Base-by-base conservation (phyloP, 352 stramenopile species). In the Pythium insidiosum region DNA sequence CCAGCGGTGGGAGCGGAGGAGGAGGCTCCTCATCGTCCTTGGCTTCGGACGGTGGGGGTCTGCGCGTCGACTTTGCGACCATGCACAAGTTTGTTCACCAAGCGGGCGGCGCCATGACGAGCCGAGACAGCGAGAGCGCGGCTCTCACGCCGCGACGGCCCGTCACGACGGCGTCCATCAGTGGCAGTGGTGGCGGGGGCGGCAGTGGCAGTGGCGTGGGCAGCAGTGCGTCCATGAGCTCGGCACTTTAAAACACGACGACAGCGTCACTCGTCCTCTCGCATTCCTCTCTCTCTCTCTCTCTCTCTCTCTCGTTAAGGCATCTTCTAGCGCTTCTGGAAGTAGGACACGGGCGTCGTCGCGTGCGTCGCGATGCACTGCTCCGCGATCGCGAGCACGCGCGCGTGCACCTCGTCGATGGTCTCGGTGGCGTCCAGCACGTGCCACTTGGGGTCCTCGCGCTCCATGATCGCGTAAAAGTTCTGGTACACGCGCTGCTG, bases 401-500 rank as follows among this genome's bases (percentile, higher is more conserved):
- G 57, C 19, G 58, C 56, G 41, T 91, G 79, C 22, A 94, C 68
- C 37, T 89, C 57, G 11, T 87, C 74, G 29, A 90, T 90, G 5
- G 57, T 74, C 36, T 84, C 67, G 18, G 65, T 88, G 12, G 79
- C 82, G 57, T 94, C 82, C 37, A 94, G 48, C 13, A 90, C 56
- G 50, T 91, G 71, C 82, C 82, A 94, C 47, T 61, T 50, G 10
- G 76, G 65, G 10, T 56, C 53, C 19, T 61, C 56, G 20, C 37
- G 29, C 9, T 34, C 37, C 62, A 81, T 80, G 51, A 86, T 80
- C 22, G 62, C 47, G 41, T 84, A 55, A 50, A 96, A 97, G 46
- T 94, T 91, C 4, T 37, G 24, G 41, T 73, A 72, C 33, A 97
- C 91, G 23, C 80, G 71, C 25, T 84, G 52, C 61, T 97, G 91